These are phyloP conservation scores for Neopestalotiopsis rosae DNA, from an alignment of 2,329 filamentous ascomycete genomes.

Conservation along the genomic window DNA sequence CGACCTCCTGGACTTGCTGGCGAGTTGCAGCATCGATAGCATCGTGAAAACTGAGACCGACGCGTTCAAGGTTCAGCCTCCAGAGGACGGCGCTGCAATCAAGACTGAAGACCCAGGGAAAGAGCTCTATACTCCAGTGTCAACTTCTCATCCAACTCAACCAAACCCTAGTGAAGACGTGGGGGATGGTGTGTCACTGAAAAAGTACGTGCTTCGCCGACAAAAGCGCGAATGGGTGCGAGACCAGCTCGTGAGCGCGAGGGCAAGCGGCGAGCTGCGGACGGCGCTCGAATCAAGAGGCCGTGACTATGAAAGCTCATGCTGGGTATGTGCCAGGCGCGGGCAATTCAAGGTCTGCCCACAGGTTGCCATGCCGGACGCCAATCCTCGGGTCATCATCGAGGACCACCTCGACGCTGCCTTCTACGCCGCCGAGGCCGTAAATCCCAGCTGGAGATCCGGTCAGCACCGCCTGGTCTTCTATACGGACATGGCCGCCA, in stretches of 20 bases:
- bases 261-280: background rate
- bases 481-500: conserved; percentile 3
- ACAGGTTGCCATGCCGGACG: background rate
- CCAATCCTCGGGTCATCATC: background rate
- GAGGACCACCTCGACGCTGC: conserved; percentile 3
- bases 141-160: too few species aligned
- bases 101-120: too few species aligned
- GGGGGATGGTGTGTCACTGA: too few species aligned
- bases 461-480: background rate
- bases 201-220: too few species aligned
- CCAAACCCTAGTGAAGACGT: too few species aligned
- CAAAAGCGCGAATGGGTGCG: background rate
- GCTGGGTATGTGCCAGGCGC: conserved; percentile 9
- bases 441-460: background rate
- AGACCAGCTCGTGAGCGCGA: background rate
- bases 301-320: background rate
- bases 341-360: background rate
- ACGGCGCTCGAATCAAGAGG: background rate
- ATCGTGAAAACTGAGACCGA: too few species aligned
- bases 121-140: too few species aligned
- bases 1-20: too few species aligned
- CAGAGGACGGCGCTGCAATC: too few species aligned
- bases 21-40: too few species aligned
- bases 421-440: background rate
- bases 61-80: too few species aligned